Conservation (phyloP, 495 filamentous ascomycete genomes). For the Corynascus novoguineensis region DNA sequence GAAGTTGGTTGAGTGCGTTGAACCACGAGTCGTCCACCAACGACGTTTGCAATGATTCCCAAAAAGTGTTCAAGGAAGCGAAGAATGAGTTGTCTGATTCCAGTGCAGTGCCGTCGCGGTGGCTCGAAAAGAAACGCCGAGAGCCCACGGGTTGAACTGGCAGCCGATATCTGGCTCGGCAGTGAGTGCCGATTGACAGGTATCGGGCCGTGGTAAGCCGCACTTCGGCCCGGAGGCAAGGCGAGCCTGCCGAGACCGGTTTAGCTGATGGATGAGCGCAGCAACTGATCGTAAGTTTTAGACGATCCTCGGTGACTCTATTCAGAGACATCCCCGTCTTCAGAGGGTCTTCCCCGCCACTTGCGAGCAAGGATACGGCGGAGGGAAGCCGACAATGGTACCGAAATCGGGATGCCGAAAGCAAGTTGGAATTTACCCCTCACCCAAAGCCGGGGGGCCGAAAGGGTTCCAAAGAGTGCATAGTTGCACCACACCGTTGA, state of each 20-base stretch:
- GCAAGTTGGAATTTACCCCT: slow-evolving; percentile 24
- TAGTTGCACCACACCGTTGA: slow-evolving; percentile 27
- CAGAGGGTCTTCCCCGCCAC: too few species aligned
- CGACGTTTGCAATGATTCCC: background rate
- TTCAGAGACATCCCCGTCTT: background rate
- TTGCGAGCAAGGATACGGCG: slow-evolving; percentile 23
- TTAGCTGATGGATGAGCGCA: background rate
- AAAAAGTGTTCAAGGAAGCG: background rate
- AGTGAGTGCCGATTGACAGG: background rate
- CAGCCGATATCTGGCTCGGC: background rate
- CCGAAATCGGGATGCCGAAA: slow-evolving; percentile 34
- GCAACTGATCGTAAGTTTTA: background rate
- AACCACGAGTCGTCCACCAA: background rate
- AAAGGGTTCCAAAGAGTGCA: slow-evolving; percentile 3
- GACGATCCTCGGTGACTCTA: background rate
- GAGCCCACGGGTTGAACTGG: too few species aligned
- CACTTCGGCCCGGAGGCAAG: background rate
- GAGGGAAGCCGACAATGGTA: background rate
- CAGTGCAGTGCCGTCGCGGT: background rate
- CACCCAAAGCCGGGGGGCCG: slow-evolving; percentile 16
- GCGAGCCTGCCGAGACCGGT: background rate
- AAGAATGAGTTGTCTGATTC: background rate
- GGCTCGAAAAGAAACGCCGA: background rate
- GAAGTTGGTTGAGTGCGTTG: background rate
- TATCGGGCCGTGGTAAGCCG: background rate